Evolutionary conservation across 352 stramenopile species (phyloP), one percentile per base, ranked within the genome.

Genomic region (Pilasporangium apinafurcum): DNA sequence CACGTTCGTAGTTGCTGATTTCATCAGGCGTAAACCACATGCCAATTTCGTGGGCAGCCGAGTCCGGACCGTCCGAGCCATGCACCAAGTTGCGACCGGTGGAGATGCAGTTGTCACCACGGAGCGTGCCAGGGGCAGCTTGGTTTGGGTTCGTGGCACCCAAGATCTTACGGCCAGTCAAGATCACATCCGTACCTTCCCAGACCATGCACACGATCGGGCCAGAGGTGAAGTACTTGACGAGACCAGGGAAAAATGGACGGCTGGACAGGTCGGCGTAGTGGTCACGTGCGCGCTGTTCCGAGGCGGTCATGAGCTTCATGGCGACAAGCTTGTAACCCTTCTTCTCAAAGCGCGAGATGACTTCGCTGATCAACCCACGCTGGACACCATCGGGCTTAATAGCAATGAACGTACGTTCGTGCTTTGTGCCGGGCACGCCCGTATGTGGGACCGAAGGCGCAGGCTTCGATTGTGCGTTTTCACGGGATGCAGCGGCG

Each of bases 131-230:
- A 13, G 89, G 91, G 16, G 92, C 90, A n/a, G 86, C 92, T 22
- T 87, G 80, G 60, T 97, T 90, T 31, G 95, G 92, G 75, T 98
- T 96, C 43, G 92, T 98, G 49, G 95, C 90, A 22, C 92, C 91
- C 33, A 98, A 61, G 77, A 98, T 97, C 72, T 97, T 95, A 60
- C 94, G 86, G 43, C 90, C 92, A 44, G 92, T 95, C 51, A 92
- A 78, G 65, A 98, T 97, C 51, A 96, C 88, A 62, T 96, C 86
- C 48, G 87, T 95, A 54, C 89, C 87, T 58, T 96, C 86, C 81
- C 85, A 95, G 33, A 86, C 83, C 92, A 98, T 98, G 84, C 86
- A 96, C 30, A 98, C 88, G 55, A 98, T 97, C 31, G 94, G 94
- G 42, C 94, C 94, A 44, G 83, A 96, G 38, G 71, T 85, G 56